phyloP scores from a whole-genome alignment of 2,329 filamentous ascomycete genomes.

The Phyllosticta citribraziliensis region DNA sequence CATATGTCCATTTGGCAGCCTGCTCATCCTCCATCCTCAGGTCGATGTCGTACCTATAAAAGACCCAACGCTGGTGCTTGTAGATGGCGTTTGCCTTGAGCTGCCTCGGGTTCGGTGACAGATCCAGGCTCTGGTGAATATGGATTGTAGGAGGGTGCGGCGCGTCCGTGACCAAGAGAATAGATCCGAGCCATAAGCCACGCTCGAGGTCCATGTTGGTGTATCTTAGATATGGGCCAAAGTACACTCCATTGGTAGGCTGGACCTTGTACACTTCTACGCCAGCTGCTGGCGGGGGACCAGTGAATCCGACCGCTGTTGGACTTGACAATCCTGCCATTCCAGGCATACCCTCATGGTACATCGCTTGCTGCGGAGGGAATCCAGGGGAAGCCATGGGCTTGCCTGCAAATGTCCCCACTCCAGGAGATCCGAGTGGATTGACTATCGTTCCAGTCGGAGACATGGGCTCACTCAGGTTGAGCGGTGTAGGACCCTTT shows the following conservation, averaged over 20 bases:
- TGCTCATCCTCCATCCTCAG: slow-evolving; percentile 74
- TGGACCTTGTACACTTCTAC: slow-evolving; percentile 90
- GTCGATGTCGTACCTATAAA: slow-evolving; percentile 90
- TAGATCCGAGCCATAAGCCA: slow-evolving; percentile 85
- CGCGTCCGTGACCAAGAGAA: slow-evolving; percentile 83
- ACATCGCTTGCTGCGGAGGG: slow-evolving; percentile 72
- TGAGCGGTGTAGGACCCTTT: slow-evolving; percentile 84
- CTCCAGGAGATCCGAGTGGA: slow-evolving; percentile 34
- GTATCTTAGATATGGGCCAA: slow-evolving; percentile 90
- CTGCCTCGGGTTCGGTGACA: slow-evolving; percentile 87
- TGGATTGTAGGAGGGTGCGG: slow-evolving; percentile 93
- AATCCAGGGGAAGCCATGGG: slow-evolving; percentile 73
- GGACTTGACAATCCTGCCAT: slow-evolving; percentile 65
- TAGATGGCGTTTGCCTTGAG: slow-evolving; percentile 73
- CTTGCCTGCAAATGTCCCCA: slow-evolving; percentile 47
- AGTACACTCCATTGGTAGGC: slow-evolving; percentile 94
- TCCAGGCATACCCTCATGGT: slow-evolving; percentile 77
- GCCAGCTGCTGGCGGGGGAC: slow-evolving; percentile 78
- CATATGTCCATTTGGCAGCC: slow-evolving; percentile 89
- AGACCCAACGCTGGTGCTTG: slow-evolving; percentile 87
- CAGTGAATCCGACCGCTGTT: slow-evolving; percentile 71
- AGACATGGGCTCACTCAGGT: slow-evolving; percentile 76
- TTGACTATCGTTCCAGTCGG: slow-evolving; percentile 53
- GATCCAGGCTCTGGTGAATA: slow-evolving; percentile 77
- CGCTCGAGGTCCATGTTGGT: slow-evolving; percentile 94